These are phyloP conservation scores for Sequoiadendron giganteum DNA, from an alignment of 75 land plant genomes.

Conservation along the genomic window DNA sequence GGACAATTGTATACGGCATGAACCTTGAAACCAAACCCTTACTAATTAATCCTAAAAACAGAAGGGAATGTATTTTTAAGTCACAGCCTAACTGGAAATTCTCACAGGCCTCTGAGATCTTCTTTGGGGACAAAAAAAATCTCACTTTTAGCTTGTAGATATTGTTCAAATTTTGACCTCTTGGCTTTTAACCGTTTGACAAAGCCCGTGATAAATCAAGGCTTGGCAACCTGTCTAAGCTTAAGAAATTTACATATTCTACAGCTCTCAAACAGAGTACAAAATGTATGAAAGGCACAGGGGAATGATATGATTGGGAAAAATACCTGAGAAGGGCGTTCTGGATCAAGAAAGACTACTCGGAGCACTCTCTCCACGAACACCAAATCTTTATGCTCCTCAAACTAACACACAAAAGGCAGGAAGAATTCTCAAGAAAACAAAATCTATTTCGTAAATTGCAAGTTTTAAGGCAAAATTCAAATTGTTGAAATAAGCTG, in stretches of 20 bases:
- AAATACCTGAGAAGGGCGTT: slow-evolving; percentile 60
- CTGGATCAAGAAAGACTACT: slow-evolving; percentile 77
- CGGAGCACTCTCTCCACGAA: slow-evolving; percentile 72
- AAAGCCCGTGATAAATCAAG: not conserved
- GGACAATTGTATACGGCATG: too few relatives aligned
- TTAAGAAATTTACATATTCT: not conserved
- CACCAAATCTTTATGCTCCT: slow-evolving; percentile 82
- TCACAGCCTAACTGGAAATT: not conserved
- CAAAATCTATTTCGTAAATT: not conserved
- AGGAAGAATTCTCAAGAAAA: not conserved
- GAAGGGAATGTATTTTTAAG: not conserved
- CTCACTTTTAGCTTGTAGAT: not conserved
- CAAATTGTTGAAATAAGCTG: not conserved
- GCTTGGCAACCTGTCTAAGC: not conserved
- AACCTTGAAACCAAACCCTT: too few relatives aligned
- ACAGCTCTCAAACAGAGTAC: not conserved
- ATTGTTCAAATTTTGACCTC: not conserved
- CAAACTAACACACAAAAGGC: slow-evolving; percentile 46
- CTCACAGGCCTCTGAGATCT: not conserved
- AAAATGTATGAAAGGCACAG: not conserved
- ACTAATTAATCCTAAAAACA: too few relatives aligned
- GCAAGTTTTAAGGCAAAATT: slow-evolving; percentile 2
- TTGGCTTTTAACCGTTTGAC: not conserved
- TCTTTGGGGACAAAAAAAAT: not conserved
- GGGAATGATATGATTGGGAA: not conserved